phyloP scores from a whole-genome alignment of 805 yeast species.

The Scheffersomyces ergatensis region DNA sequence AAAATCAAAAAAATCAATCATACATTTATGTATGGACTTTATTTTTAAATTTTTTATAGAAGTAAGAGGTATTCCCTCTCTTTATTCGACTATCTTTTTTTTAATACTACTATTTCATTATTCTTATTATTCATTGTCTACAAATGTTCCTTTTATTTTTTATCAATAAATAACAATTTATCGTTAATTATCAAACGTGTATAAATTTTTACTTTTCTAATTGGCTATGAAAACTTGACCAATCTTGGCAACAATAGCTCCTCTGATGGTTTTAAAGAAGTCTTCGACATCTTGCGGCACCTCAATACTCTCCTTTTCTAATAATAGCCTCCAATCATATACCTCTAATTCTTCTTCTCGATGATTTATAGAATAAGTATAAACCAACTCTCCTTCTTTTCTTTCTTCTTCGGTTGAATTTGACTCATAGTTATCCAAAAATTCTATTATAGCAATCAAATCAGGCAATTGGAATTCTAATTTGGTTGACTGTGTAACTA shows the following conservation, averaged over 20 bases:
- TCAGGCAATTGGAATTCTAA: constrained; percentile 25
- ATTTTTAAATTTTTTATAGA: background rate
- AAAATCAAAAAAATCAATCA: background rate
- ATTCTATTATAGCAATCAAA: constrained; percentile 34
- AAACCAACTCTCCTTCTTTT: constrained; percentile 28
- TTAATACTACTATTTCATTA: no score
- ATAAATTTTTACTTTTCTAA: background rate
- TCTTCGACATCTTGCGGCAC: constrained; percentile 24
- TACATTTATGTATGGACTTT: no score
- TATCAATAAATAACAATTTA: no score
- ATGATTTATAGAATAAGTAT: constrained; percentile 25
- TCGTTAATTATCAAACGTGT: background rate
- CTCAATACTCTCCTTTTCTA: constrained; percentile 11
- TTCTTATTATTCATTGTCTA: no score
- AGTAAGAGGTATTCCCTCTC: background rate
- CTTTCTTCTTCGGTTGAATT: constrained; percentile 19
- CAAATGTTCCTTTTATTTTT: no score
- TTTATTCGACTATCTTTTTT: background rate
- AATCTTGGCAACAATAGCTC: constrained; percentile 28
- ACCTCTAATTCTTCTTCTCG: constrained; percentile 12
- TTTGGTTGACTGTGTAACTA: constrained; percentile 7
- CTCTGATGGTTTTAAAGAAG: constrained; percentile 26
- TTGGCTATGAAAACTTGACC: constrained; percentile 33
- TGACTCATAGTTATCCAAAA: constrained; percentile 34
- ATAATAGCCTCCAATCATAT: constrained; percentile 36